Percentiles rank a stretch among this genome's conserved stretches.
phyloP scores from a whole-genome alignment of 1,284 basidiomycete species.

The Trichosporon inkin region DNA sequence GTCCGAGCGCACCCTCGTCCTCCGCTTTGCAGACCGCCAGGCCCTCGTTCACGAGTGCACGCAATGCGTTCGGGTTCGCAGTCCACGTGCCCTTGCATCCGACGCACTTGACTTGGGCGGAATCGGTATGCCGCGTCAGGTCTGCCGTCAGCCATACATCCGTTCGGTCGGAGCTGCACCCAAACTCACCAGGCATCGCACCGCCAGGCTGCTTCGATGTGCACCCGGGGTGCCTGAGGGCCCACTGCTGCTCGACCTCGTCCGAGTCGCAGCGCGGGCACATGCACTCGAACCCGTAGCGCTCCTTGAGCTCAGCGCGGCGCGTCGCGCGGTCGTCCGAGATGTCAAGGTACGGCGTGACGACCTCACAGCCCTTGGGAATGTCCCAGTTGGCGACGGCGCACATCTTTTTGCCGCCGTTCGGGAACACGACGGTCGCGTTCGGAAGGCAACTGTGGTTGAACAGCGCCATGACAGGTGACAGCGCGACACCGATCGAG shows the following conservation, averaged over 20 bases:
- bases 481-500: conserved; percentile 74
- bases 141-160: conserved; percentile 18
- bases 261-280: conserved; percentile 60
- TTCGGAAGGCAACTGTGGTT: conserved; percentile 93
- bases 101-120: conserved; percentile 3
- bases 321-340: conserved; percentile 62
- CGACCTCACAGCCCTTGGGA: conserved; percentile 62
- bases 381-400: conserved; percentile 68
- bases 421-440: conserved; percentile 81
- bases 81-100: conserved; percentile 58
- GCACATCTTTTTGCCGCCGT: conserved; percentile 56
- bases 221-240: conserved; percentile 44
- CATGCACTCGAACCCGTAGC: conserved; percentile 74
- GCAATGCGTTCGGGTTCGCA: conserved; percentile 54
- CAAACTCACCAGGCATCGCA: conserved; percentile 32
- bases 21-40: conserved; percentile 69
- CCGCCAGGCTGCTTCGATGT: conserved; percentile 12
- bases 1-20: conserved; percentile 54
- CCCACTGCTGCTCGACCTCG: conserved; percentile 63
- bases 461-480: conserved; percentile 70
- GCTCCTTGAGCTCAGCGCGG: conserved; percentile 60
- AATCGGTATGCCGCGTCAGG: conserved; percentile 7
- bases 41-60: conserved; percentile 62
- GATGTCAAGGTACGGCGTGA: conserved; percentile 81
- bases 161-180: neutral